Evolutionary conservation across 805 yeast genomes (phyloP).

Genomic region (Candida caryicola): DNA sequence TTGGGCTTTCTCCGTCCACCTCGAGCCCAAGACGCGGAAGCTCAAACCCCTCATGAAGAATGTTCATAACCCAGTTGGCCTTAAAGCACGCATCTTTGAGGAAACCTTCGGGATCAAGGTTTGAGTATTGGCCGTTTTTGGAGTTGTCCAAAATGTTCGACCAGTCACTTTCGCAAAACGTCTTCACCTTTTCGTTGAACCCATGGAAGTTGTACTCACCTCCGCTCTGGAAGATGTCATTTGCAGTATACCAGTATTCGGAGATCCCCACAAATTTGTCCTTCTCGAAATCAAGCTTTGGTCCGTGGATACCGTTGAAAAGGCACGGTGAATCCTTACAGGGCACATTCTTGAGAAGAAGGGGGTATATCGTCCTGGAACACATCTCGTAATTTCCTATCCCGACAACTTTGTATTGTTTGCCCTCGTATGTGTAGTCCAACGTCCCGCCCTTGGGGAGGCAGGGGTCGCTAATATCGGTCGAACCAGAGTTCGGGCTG

Average conservation of each 20-base stretch:
- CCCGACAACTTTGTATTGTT: conserved; percentile 57
- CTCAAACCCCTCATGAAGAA: conserved; percentile 89
- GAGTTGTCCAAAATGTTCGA: conserved; percentile 44
- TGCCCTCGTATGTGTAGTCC: conserved; percentile 47
- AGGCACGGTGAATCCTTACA: conserved; percentile 88
- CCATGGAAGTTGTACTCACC: conserved; percentile 79
- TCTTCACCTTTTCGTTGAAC: conserved; percentile 63
- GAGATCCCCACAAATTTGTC: conserved; percentile 91
- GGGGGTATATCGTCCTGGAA: conserved; percentile 66
- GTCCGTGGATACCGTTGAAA: conserved; percentile 94
- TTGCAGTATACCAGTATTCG: conserved; percentile 96
- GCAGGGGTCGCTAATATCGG: conserved; percentile 68
- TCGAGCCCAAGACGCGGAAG: conserved; percentile 72
- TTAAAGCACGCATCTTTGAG: conserved; percentile 85
- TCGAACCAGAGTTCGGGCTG: conserved; percentile 9
- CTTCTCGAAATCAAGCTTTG: conserved; percentile 70
- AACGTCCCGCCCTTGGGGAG: conserved; percentile 61
- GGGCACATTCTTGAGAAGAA: conserved; percentile 73
- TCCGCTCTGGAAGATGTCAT: conserved; percentile 83
- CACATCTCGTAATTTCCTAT: conserved; percentile 79
- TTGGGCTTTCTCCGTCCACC: conserved; percentile 14
- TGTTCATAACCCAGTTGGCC: conserved; percentile 88
- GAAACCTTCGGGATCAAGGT: conserved; percentile 47
- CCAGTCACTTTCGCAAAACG: conserved; percentile 82
- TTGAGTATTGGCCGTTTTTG: conserved; percentile 56